Base-by-base conservation (phyloP, 2,329 filamentous ascomycete species). In the Knoxdaviesia proteae region DNA sequence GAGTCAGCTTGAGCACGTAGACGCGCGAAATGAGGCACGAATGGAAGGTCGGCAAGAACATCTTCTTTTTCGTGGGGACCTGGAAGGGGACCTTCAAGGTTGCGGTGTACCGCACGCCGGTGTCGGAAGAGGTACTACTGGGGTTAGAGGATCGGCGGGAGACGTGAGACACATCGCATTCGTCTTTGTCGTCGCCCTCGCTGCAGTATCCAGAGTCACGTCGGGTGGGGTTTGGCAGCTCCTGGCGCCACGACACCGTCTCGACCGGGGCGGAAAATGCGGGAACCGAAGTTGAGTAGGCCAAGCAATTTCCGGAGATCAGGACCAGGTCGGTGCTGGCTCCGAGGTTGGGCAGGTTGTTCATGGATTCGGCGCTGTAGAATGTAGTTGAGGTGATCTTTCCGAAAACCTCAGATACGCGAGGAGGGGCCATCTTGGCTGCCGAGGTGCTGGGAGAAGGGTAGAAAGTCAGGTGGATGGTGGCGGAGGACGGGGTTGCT, bases 31-130 rank as follows among this genome's bases (percentile, higher is more conserved):
- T 58, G 52, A 74, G 64, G 57, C 71, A 75, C 6, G 65, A 68
- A 56, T 74, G 68, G 51, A 74, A 75, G 5, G 67, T 68, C 0
- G 71, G 71, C 29, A 74, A 47, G 48, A 73, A 69, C 6, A 63
- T 58, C 52, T 65, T 69, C 54, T 62, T 64, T 32, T 55, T 52
- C 6, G 57, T 53, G 4, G 69, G 67, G 33, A 74, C 52, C 10
- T 55, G 52, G 45, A 75, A 56, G 1, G 69, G 68, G 1, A 75
- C 52, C 37, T 61, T 55, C 7, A 74, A 47, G 5, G 54, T 54
- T 0, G 68, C 53, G 1, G 58, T 56, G 51, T 70, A 60, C 46
- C 53, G 5, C n/a, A 9, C n/a, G 10, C 31, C 34, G 5, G 20
- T 56, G 42, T 62, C 60, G 0, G 58, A 61, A 8, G 50, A 29